Percentiles rank a stretch among this genome's conserved stretches.
Evolutionary conservation across 495 filamentous ascomycete genomes (phyloP).

Genomic region (Halenospora varia): DNA sequence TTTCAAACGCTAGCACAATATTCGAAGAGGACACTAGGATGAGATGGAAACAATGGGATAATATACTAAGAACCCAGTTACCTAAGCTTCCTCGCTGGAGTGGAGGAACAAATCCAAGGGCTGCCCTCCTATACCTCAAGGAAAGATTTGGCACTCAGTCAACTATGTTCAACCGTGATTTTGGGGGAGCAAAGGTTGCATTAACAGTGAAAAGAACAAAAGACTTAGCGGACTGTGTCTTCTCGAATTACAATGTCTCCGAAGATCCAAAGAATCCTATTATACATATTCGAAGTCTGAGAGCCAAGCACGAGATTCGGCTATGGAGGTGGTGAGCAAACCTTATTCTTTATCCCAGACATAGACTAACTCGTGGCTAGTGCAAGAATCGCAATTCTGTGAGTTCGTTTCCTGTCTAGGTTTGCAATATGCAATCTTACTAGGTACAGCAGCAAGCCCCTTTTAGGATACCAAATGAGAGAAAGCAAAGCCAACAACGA

Average conservation of each 20-base stretch:
- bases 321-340: too few species aligned
- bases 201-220: background rate
- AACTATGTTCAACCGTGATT: background rate
- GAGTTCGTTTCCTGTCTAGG: too few species aligned
- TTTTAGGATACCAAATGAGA: conserved; percentile 1
- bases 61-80: background rate
- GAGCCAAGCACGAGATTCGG: too few species aligned
- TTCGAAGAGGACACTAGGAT: background rate
- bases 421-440: background rate
- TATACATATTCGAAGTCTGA: too few species aligned
- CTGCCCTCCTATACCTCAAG: background rate
- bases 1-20: background rate
- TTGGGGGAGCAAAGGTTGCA: background rate
- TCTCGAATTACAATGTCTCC: conserved; percentile 6
- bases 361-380: too few species aligned
- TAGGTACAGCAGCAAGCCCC: background rate
- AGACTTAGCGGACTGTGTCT: background rate
- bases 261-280: too few species aligned
- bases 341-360: too few species aligned
- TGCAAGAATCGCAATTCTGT: background rate
- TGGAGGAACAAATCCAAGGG: background rate
- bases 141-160: background rate
- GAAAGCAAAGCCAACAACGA: conserved; percentile 3
- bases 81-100: background rate
- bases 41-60: background rate